phyloP scores from a whole-genome alignment of 768 basidiomycete species.

The Tylopilus felleus region DNA sequence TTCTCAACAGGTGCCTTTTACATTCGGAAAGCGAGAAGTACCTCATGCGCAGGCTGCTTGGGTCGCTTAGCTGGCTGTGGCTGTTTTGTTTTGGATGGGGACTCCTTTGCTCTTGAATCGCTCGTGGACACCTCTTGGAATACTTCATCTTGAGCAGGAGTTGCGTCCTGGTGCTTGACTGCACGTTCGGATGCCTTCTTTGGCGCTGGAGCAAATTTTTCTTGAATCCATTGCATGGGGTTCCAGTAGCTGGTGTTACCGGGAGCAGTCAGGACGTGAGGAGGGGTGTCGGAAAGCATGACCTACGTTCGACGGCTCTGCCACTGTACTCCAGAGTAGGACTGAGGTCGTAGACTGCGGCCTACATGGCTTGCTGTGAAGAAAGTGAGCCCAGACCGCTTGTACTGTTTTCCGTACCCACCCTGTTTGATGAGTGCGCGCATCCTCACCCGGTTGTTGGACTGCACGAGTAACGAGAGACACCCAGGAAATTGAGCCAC shows the following conservation, averaged over 20 bases:
- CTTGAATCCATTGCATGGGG: constrained; percentile 62
- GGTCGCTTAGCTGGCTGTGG: constrained; percentile 8
- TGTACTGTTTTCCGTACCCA: constrained; percentile 10
- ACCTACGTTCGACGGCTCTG: constrained; percentile 47
- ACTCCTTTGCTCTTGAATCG: constrained; percentile 17
- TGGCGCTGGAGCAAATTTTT: constrained; percentile 50
- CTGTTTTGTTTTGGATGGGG: constrained; percentile 18
- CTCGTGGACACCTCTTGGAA: constrained; percentile 38
- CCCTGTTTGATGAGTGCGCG: constrained; percentile 27
- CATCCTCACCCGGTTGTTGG: constrained; percentile 16
- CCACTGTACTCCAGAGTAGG: constrained; percentile 30
- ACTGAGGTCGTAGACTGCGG: constrained; percentile 10
- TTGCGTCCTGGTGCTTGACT: constrained; percentile 30
- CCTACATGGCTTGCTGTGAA: constrained; percentile 13
- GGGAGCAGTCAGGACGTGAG: not conserved
- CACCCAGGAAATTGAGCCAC: constrained; percentile 16
- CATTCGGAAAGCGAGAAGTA: constrained; percentile 4
- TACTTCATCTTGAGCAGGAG: constrained; percentile 34
- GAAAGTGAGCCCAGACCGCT: not conserved
- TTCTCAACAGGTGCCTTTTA: constrained; percentile 6
- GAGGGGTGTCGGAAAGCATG: not conserved
- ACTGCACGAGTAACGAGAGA: constrained; percentile 1
- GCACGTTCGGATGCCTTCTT: constrained; percentile 46
- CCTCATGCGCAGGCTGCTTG: constrained; percentile 31
- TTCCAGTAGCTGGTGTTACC: constrained; percentile 44